phyloP scores from a whole-genome alignment of 2,329 filamentous ascomycete species.

The Malbranchea zuffiana region DNA sequence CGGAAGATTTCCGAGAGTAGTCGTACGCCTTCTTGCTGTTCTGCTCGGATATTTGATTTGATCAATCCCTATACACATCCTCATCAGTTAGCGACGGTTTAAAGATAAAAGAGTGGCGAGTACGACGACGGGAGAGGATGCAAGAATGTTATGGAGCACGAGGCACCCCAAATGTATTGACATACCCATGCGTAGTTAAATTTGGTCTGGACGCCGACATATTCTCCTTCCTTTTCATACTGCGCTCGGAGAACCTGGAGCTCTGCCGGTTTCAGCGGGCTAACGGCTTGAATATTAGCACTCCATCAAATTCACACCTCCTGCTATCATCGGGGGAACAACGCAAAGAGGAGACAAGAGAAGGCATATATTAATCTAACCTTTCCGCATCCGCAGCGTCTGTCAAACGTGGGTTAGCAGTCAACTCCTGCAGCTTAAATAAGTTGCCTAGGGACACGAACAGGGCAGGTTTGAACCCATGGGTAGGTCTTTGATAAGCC shows the following conservation, averaged over 20 bases:
- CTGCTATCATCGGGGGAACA: neutral
- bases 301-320: too few species aligned
- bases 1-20: constrained; percentile 96
- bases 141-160: too few species aligned
- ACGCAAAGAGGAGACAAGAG: neutral
- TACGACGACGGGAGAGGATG: constrained; percentile 1
- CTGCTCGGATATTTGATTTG: constrained; percentile 71
- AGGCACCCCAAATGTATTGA: constrained; percentile 7
- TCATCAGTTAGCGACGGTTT: too few species aligned
- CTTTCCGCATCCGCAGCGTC: constrained; percentile 97
- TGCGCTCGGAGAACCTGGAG: constrained; percentile 85
- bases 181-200: constrained; percentile 99
- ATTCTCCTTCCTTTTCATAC: constrained; percentile 95
- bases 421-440: constrained; percentile 5
- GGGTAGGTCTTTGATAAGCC: neutral
- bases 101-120: neutral
- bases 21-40: constrained; percentile 90
- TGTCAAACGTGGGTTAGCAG: constrained; percentile 32
- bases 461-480: constrained; percentile 43
- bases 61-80: constrained; percentile 62
- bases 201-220: constrained; percentile 94
- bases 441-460: constrained; percentile 24
- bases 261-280: constrained; percentile 81
- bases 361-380: constrained; percentile 48
- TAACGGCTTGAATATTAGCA: too few species aligned